These are phyloP conservation scores for Apiotrichum laibachii DNA, from an alignment of 1,284 basidiomycete genomes.

Conservation along the genomic window DNA sequence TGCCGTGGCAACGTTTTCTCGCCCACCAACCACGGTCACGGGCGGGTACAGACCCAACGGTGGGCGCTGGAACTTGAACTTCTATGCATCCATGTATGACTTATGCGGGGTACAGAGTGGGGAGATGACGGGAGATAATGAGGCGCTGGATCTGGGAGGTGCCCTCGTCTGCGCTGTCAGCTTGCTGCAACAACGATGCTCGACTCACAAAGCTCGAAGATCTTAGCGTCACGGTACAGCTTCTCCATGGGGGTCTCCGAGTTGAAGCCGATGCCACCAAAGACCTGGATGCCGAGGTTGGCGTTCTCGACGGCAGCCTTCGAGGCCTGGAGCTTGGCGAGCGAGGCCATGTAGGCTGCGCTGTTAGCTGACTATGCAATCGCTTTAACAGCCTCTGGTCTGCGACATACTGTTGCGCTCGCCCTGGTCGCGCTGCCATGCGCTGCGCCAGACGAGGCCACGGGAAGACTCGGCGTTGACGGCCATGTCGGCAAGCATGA, in stretches of 20 bases:
- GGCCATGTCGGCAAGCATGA: constrained; percentile 60
- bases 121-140: constrained; percentile 49
- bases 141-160: constrained; percentile 53
- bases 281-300: constrained; percentile 55
- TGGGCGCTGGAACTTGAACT: too few relatives aligned
- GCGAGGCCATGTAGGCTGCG: constrained; percentile 56
- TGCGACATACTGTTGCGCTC: constrained; percentile 52
- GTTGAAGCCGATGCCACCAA: constrained; percentile 56
- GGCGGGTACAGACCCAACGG: too few relatives aligned
- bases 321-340: constrained; percentile 57
- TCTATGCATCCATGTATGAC: background rate
- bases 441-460: constrained; percentile 55
- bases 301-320: constrained; percentile 54
- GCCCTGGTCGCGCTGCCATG: constrained; percentile 56
- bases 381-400: too few relatives aligned
- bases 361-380: background rate
- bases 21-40: too few relatives aligned
- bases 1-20: too few relatives aligned
- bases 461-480: constrained; percentile 55
- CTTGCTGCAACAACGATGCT: background rate
- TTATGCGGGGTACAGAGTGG: constrained; percentile 44
- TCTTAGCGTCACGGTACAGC: constrained; percentile 55
- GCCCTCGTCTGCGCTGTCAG: constrained; percentile 38
- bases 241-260: constrained; percentile 59
- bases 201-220: constrained; percentile 53